Evolutionary conservation across 805 yeast genomes (phyloP).

Genomic region (Wickerhamiella allomyrinae): DNA sequence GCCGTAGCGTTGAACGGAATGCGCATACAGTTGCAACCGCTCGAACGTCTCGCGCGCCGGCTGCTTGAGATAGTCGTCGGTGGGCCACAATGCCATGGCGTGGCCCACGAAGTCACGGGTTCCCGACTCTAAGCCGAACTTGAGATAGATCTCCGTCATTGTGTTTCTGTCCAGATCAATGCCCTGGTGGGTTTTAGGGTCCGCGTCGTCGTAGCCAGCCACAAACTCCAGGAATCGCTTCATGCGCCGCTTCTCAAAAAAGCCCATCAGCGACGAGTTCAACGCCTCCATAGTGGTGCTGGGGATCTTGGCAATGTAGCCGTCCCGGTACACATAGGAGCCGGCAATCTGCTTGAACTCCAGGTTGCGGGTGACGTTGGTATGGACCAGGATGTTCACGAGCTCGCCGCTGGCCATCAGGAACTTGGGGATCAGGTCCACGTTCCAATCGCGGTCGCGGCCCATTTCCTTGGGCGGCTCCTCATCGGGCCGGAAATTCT

Average conservation of each 20-base stretch:
- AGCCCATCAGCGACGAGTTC: conserved; percentile 82
- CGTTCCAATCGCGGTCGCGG: conserved; percentile 94
- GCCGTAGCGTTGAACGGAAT: conserved; percentile 87
- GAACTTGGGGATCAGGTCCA: conserved; percentile 91
- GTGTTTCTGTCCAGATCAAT: conserved; percentile 74
- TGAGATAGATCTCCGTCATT: conserved; percentile 79
- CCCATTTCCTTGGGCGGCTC: conserved; percentile 50
- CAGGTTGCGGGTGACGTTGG: conserved; percentile 88
- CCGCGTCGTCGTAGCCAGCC: conserved; percentile 66
- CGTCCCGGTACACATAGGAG: conserved; percentile 80
- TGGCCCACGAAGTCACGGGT: conserved; percentile 96
- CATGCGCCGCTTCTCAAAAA: conserved; percentile 92
- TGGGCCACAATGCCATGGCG: conserved; percentile 95
- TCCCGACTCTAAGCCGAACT: conserved; percentile 82
- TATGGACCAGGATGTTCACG: conserved; percentile 87
- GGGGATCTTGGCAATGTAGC: conserved; percentile 89
- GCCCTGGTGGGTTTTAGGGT: conserved; percentile 64
- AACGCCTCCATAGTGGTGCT: conserved; percentile 84
- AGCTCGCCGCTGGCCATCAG: conserved; percentile 96
- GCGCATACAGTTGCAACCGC: conserved; percentile 70
- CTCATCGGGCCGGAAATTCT: conserved; percentile 66
- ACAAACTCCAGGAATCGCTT: conserved; percentile 82
- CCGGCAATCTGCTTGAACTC: conserved; percentile 97
- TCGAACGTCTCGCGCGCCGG: conserved; percentile 89
- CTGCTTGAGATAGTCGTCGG: conserved; percentile 73